Conservation (phyloP, 225 moss, liverwort and hornwort species). For the Pseudoscleropodium purum region DNA sequence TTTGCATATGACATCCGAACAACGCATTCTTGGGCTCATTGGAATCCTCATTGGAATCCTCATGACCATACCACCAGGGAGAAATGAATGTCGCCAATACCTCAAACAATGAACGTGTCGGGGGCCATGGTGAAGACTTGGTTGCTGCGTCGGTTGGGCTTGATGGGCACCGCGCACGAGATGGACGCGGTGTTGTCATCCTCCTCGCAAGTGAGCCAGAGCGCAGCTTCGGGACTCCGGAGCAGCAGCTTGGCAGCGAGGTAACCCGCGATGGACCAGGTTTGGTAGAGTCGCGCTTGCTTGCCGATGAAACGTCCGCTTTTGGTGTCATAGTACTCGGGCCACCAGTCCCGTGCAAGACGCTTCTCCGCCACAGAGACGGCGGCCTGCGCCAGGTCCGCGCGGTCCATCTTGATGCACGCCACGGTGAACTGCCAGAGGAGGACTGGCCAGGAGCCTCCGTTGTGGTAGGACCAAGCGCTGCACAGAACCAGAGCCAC, state of each 20-base stretch:
- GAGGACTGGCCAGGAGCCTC: conserved; percentile 90
- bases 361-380: conserved; percentile 60
- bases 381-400: conserved; percentile 62
- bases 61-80: background rate
- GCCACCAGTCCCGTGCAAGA: conserved; percentile 71
- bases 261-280: conserved; percentile 83
- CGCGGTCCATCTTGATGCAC: conserved; percentile 70
- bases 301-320: conserved; percentile 77
- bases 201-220: conserved; percentile 61
- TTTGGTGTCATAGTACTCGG: conserved; percentile 88
- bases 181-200: conserved; percentile 31
- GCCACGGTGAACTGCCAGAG: conserved; percentile 95
- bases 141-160: background rate
- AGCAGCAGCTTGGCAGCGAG: conserved; percentile 69
- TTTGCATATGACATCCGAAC: background rate
- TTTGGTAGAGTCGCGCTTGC: conserved; percentile 84
- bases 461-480: conserved; percentile 93
- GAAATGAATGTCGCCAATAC: background rate
- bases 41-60: background rate
- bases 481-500: conserved; percentile 9
- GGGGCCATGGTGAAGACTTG: background rate
- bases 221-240: conserved; percentile 55
- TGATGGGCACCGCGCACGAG: conserved; percentile 24
- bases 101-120: conserved; percentile 12
- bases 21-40: background rate